phyloP scores from a whole-genome alignment of 169 alveolate genomes.

The Cryptosporidium sp. region DNA sequence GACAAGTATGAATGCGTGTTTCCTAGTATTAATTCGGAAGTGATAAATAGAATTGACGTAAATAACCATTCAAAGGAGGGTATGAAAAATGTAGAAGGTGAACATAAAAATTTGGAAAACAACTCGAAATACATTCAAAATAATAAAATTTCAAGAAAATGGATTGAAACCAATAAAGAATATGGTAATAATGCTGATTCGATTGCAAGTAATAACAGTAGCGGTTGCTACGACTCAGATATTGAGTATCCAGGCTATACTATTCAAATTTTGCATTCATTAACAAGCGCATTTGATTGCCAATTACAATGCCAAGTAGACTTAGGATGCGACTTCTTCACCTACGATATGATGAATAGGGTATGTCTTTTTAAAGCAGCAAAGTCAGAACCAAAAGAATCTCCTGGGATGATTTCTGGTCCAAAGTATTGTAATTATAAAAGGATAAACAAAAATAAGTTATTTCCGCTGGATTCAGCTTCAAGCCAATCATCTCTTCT shows the following conservation, averaged over 20 bases:
- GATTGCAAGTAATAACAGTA: neutral
- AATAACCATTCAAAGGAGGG: neutral
- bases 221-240: conserved; percentile 61
- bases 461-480: neutral
- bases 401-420: conserved; percentile 72
- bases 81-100: neutral
- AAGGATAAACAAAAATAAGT: conserved; percentile 4
- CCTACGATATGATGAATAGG: conserved; percentile 52
- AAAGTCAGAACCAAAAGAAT: conserved; percentile 7
- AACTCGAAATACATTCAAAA: neutral
- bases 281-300: conserved; percentile 64
- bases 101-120: conserved; percentile 19
- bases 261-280: conserved; percentile 51
- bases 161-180: neutral
- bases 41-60: neutral
- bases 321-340: conserved; percentile 68
- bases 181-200: neutral
- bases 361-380: conserved; percentile 69
- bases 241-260: conserved; percentile 74
- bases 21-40: conserved; percentile 4
- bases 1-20: conserved; percentile 77
- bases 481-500: conserved; percentile 35
- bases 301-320: conserved; percentile 70
- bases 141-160: neutral
- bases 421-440: conserved; percentile 50